Evolutionary conservation across 768 basidiomycete genomes (phyloP), one percentile per base, ranked within the genome.

Genomic region (Pilatotrama ljubarskyi): DNA sequence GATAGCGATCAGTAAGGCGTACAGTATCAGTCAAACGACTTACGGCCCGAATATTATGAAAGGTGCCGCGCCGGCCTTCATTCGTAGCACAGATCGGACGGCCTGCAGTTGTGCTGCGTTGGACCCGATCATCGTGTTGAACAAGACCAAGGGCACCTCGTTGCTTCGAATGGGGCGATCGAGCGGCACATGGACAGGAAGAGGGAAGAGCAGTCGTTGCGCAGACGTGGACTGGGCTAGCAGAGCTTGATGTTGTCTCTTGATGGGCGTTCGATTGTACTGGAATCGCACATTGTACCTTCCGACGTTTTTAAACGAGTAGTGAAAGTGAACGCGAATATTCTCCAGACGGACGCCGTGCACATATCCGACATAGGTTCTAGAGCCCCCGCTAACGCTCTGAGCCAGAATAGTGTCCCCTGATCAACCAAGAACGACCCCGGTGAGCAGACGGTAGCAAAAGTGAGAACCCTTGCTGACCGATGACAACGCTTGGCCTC

Each of bases 31-130:
- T n/a, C n/a, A n/a, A n/a, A n/a, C n/a, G n/a, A n/a, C n/a, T n/a
- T 68, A 86, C 85, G 86, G 86, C 35, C 86, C 86, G 69, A 85
- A 87, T 5, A 87, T 70, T 8, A 85, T 74, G 61, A 86, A 87
- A 0, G 85, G 84, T 0, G 75, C 76, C 14, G 78, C 77, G 8
- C 85, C 83, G 17, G 73, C 70, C 1, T 71, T 75, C 58, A 78
- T 75, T 14, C 74, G 68, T 24, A 80, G 29, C 36, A 87, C 84
- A 0, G 82, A 75, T 14, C 72, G 69, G 7, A 86, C 78, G 0
- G 85, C 80, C 46, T 79, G 76, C 55, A 80, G 63, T 68, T 87
- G 85, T 49, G 78, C 75, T 1, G 71, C 64, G 64, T 86, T 83
- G 7, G 66, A 64, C 2, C 66, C 71, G 24, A 86, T 70, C 0